Evolutionary conservation across 148 eudicot species (phyloP).

Genomic region (Suaeda aralocaspica): DNA sequence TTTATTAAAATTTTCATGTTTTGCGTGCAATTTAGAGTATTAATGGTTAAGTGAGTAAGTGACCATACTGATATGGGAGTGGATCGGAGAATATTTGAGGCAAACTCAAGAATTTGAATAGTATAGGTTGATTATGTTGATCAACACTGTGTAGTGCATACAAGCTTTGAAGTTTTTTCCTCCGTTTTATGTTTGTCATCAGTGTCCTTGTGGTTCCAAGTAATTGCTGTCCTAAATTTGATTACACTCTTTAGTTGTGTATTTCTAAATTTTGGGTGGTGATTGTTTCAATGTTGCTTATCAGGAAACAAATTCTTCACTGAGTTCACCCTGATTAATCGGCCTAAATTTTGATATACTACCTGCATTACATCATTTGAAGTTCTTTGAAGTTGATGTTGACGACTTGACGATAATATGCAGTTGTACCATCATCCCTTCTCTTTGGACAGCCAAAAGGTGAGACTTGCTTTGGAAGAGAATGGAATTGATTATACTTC

Average conservation of each 20-base stretch:
- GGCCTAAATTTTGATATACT: background rate
- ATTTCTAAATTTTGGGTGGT: background rate
- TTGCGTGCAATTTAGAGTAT: too few species aligned
- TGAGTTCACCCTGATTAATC: constrained; percentile 5
- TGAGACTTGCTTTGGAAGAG: constrained; percentile 90
- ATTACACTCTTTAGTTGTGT: constrained; percentile 1
- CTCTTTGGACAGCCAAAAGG: constrained; percentile 94
- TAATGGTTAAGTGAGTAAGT: too few species aligned
- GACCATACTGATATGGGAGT: too few species aligned
- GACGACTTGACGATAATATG: constrained; percentile 38
- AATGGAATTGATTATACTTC: constrained; percentile 82
- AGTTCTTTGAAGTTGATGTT: constrained; percentile 34
- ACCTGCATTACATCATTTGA: background rate
- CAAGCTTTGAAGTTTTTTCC: background rate
- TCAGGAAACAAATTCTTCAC: constrained; percentile 13
- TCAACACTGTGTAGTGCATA: background rate
- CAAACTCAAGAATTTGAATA: too few species aligned
- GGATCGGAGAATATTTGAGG: too few species aligned
- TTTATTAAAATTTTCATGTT: too few species aligned
- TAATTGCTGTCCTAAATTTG: background rate
- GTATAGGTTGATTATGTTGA: background rate
- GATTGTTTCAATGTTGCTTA: background rate
- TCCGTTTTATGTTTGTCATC: background rate
- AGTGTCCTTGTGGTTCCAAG: background rate
- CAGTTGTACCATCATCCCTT: constrained; percentile 95